A percentile compares a stretch with the other conserved stretches of the same genome.
Conservation (phyloP, 495 filamentous ascomycete species). For the Aspergillus kassunensis region DNA sequence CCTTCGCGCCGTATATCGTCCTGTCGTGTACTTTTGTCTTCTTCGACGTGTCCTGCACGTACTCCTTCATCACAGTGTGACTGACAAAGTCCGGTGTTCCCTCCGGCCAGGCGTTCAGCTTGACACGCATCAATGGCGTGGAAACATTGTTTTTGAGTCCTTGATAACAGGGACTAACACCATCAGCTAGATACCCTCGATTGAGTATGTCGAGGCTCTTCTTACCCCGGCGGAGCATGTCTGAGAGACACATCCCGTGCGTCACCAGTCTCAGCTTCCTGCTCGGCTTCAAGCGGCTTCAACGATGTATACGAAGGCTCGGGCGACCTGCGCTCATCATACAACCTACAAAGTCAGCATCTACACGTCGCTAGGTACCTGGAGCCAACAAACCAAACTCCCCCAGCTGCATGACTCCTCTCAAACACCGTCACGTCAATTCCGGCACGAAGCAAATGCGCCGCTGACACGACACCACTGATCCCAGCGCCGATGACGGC, state of each 20-base stretch:
- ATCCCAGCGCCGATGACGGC: conserved; percentile 71
- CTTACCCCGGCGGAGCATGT: conserved; percentile 51
- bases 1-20: conserved; percentile 53
- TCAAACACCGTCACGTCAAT: conserved; percentile 64
- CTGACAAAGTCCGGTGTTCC: conserved; percentile 54
- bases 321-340: conserved; percentile 53
- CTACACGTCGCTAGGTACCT: background rate
- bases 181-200: too few species aligned
- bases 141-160: conserved; percentile 64
- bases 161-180: conserved; percentile 54
- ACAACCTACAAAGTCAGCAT: conserved; percentile 37
- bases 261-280: conserved; percentile 18
- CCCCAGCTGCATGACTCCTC: conserved; percentile 53
- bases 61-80: conserved; percentile 51
- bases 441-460: conserved; percentile 55
- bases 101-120: conserved; percentile 56
- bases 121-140: conserved; percentile 55
- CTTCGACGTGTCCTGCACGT: conserved; percentile 54
- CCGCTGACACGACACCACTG: conserved; percentile 60
- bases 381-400: conserved; percentile 50
- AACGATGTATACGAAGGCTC: conserved; percentile 56
- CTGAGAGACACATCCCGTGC: conserved; percentile 24
- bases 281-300: conserved; percentile 38
- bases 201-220: conserved; percentile 6
- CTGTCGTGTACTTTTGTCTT: conserved; percentile 45